Base-by-base conservation (phyloP, 768 basidiomycete species). In the Phaeotremella skinneri region DNA sequence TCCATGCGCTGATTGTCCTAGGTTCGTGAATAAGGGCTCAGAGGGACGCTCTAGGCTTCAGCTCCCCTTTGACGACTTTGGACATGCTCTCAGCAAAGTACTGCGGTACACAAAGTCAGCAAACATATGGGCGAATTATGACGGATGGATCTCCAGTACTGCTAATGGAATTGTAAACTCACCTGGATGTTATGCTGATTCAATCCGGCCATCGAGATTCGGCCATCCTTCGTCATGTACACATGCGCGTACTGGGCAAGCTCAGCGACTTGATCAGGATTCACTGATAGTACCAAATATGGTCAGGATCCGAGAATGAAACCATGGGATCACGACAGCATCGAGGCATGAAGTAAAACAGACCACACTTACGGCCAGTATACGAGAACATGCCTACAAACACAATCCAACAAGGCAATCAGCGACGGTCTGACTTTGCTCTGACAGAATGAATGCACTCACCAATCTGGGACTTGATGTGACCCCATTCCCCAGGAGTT, bases 401-500 rank as follows among this genome's bases (percentile, higher is more conserved):
- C 23, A 41, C 37, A n/a, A 55, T 27, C 68, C 82, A 56, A 73
- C 89, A 87, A 88, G 90, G 82, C 91, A 92, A 92, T 91, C 92
- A 58, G 92, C 27, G 41, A 49, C 30, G 55, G 1, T 47, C 9
- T 21, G 2, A 14, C 20, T 32, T 34, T 31, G 26, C 27, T 34
- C 20, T 21, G 31, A 21, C 17, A 17, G 21, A 43, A 17, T 14
- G 27, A 32, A 53, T n/a, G n/a, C 17, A 55, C 60, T 45, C 21
- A 65, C 65, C 94, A 78, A 98, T 98, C 81, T 98, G 96, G 52
- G 85, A 84, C 68, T 87, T 80, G 70, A 99, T 94, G 78, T 98
- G 94, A n/a, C 87, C 84, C 96, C 96, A 99, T 71, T 85, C 85
- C 4, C 92, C 91, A 2, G 92, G 92, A 51, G 90, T 93, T 72